Conservation (phyloP, 1,284 basidiomycete genomes). For the Golubevia sp. region DNA sequence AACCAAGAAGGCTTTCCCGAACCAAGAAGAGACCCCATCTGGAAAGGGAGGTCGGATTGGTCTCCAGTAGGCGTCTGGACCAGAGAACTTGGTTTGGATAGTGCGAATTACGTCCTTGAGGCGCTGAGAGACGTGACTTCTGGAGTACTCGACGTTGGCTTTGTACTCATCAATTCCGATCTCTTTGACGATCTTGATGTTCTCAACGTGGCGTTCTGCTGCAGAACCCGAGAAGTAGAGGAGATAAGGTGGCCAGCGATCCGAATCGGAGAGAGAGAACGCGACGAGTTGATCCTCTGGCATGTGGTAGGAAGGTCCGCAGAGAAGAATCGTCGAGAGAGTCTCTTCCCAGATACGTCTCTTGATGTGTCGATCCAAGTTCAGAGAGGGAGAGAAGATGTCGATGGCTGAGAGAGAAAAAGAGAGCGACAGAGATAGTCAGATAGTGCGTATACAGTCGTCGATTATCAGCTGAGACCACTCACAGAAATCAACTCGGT, state of each 20-base stretch:
- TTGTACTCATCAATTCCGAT: constrained; percentile 28
- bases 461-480: constrained; percentile 5
- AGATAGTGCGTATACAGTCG: background rate
- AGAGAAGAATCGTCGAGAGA: constrained; percentile 72
- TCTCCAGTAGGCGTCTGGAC: constrained; percentile 41
- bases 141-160: background rate
- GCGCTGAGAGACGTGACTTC: constrained; percentile 66
- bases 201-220: constrained; percentile 77
- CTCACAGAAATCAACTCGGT: constrained; percentile 76
- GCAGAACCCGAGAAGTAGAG: constrained; percentile 72
- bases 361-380: constrained; percentile 71
- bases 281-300: constrained; percentile 69
- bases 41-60: constrained; percentile 58
- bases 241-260: constrained; percentile 74
- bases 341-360: constrained; percentile 84
- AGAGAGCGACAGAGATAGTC: constrained; percentile 9
- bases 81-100: constrained; percentile 37
- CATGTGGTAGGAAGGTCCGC: constrained; percentile 70
- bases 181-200: constrained; percentile 70
- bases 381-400: constrained; percentile 76
- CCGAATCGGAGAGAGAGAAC: constrained; percentile 69
- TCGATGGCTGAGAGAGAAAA: constrained; percentile 68
- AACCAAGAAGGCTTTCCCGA: constrained; percentile 77
- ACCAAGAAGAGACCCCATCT: constrained; percentile 66
- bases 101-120: constrained; percentile 60